Percentiles rank a stretch among this genome's conserved stretches.
phyloP scores from a whole-genome alignment of 1,284 basidiomycete species.

The Tranzscheliella williamsii region DNA sequence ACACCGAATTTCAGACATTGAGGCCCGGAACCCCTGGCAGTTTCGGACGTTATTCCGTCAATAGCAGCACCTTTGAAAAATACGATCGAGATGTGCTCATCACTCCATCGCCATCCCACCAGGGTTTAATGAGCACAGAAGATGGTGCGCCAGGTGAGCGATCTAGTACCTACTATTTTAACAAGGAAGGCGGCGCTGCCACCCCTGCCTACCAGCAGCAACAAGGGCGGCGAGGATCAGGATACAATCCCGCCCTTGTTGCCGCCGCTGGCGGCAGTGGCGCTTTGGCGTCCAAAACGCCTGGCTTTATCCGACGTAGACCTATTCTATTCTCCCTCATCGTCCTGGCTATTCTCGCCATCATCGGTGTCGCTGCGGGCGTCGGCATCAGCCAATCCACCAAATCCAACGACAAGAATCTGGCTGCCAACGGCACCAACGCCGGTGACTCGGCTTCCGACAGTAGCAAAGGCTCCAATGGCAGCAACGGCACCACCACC shows the following conservation, averaged over 20 bases:
- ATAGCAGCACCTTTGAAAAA: slow-evolving; percentile 20
- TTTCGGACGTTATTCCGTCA: slow-evolving; percentile 25
- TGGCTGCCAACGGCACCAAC: slow-evolving; percentile 1
- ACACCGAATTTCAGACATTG: slow-evolving; percentile 32
- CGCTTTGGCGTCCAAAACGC: slow-evolving; percentile 13
- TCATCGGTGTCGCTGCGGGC: slow-evolving; percentile 32
- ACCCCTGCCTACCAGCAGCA: slow-evolving; percentile 8
- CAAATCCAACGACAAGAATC: slow-evolving; percentile 33
- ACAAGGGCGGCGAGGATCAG: slow-evolving; percentile 17
- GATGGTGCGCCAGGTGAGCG: slow-evolving; percentile 2
- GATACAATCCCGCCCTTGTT: slow-evolving; percentile 30
- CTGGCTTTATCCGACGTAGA: slow-evolving; percentile 20
- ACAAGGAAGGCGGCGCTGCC: slow-evolving; percentile 34
- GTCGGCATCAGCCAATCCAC: slow-evolving; percentile 18
- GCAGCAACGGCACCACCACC: slow-evolving; percentile 3
- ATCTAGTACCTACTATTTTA: slow-evolving; percentile 39
- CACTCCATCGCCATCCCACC: slow-evolving; percentile 11
- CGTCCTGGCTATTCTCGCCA: slow-evolving; percentile 18
- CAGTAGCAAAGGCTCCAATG: slow-evolving; percentile 3
- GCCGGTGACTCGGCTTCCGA: not conserved
- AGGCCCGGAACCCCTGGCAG: slow-evolving; percentile 29
- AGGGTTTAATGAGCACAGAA: slow-evolving; percentile 9
- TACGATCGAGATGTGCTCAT: slow-evolving; percentile 5
- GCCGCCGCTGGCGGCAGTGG: slow-evolving; percentile 9
- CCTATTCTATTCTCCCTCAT: slow-evolving; percentile 27